Conservation (phyloP, 1,284 basidiomycete genomes). For the Austroboletus rostrupii region DNA sequence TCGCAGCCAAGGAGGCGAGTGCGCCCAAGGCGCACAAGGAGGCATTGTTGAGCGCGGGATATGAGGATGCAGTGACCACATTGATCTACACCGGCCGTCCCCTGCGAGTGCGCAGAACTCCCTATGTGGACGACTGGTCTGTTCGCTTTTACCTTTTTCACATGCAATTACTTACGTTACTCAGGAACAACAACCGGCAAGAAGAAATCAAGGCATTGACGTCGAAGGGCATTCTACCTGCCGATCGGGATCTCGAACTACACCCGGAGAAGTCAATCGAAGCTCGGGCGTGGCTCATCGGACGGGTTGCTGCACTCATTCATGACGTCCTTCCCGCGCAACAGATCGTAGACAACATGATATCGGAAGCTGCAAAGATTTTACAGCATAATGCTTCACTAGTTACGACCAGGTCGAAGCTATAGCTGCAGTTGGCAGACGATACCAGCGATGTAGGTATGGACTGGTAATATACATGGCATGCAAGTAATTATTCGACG, state of each 20-base stretch:
- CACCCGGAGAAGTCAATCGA: constrained; percentile 70
- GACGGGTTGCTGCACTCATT: constrained; percentile 73
- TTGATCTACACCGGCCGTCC: constrained; percentile 88
- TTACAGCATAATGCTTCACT: constrained; percentile 36
- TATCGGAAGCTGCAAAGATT: constrained; percentile 58
- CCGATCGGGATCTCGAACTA: constrained; percentile 64
- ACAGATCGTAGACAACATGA: constrained; percentile 79
- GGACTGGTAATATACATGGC: background rate
- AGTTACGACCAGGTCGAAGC: constrained; percentile 40
- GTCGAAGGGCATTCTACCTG: constrained; percentile 73
- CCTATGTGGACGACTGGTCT: constrained; percentile 77
- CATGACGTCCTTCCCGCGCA: constrained; percentile 75
- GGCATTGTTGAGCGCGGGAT: constrained; percentile 57
- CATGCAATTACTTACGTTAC: background rate
- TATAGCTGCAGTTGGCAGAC: constrained; percentile 23
- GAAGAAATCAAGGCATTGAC: constrained; percentile 75
- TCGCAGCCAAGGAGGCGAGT: constrained; percentile 75
- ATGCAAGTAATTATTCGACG: too few species aligned
- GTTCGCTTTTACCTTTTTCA: constrained; percentile 17
- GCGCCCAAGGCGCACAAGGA: constrained; percentile 86
- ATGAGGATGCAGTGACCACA: constrained; percentile 73
- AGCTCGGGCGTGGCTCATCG: constrained; percentile 69
- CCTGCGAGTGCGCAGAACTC: constrained; percentile 75
- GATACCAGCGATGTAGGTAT: background rate
- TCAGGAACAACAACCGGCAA: constrained; percentile 63